These are phyloP conservation scores for Tephrocybe sp. DNA, from an alignment of 768 basidiomycete genomes.

Conservation along the genomic window DNA sequence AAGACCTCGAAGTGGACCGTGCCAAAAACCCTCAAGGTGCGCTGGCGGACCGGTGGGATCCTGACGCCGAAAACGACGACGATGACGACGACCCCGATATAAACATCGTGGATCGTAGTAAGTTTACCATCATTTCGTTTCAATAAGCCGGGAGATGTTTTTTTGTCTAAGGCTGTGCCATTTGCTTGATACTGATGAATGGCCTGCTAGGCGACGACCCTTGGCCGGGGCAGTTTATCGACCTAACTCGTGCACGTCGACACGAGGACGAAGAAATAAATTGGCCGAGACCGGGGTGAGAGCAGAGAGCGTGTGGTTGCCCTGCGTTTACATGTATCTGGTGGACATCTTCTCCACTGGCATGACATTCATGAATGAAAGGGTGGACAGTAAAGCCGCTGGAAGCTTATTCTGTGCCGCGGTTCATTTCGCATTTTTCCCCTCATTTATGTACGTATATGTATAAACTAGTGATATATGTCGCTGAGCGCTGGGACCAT, in stretches of 20 bases:
- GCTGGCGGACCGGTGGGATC: slow-evolving; percentile 60
- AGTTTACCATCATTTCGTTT: slow-evolving; percentile 27
- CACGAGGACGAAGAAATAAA: slow-evolving; percentile 53
- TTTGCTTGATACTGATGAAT: slow-evolving; percentile 10
- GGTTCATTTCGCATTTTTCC: slow-evolving; percentile 10
- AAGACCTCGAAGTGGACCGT: slow-evolving; percentile 75
- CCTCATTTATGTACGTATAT: slow-evolving; percentile 2
- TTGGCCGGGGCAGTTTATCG: slow-evolving; percentile 75
- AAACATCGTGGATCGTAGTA: slow-evolving; percentile 72
- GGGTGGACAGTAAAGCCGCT: slow-evolving; percentile 7
- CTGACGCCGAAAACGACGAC: slow-evolving; percentile 50
- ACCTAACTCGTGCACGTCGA: slow-evolving; percentile 60
- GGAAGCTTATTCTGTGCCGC: slow-evolving; percentile 13
- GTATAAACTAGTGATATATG: slow-evolving; percentile 5
- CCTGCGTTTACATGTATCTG: background rate
- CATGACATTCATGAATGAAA: slow-evolving; percentile 1
- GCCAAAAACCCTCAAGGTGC: slow-evolving; percentile 57
- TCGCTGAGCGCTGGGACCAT: slow-evolving; percentile 2
- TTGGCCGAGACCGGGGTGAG: slow-evolving; percentile 69
- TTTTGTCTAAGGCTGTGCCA: slow-evolving; percentile 7
- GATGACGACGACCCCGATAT: slow-evolving; percentile 53
- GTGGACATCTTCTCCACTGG: background rate
- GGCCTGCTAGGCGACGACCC: slow-evolving; percentile 54
- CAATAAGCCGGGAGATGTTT: background rate
- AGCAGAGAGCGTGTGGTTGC: slow-evolving; percentile 6